Conservation (phyloP, 2,329 filamentous ascomycete species). For the Fusarium lyarnte region DNA sequence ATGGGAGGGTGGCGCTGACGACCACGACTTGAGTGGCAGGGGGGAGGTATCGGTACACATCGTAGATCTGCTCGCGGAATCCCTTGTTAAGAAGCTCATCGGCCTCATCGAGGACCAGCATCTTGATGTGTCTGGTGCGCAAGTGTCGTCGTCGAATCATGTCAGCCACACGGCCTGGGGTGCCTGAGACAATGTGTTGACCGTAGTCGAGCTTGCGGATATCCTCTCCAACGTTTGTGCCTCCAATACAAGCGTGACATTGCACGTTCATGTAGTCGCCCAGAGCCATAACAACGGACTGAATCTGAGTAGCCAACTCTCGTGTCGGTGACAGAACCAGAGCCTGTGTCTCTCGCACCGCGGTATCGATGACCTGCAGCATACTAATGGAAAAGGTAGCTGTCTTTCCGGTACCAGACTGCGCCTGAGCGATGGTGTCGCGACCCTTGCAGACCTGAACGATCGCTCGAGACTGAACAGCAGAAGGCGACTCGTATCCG, state of each 20-base stretch:
- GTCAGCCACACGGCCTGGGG: slow-evolving; percentile 87
- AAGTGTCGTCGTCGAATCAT: slow-evolving; percentile 69
- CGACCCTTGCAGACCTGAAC: slow-evolving; percentile 99
- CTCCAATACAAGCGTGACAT: slow-evolving; percentile 98
- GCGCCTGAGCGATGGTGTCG: slow-evolving; percentile 97
- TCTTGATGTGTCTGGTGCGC: slow-evolving; percentile 71
- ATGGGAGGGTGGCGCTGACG: slow-evolving; percentile 93
- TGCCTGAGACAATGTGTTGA: slow-evolving; percentile 97
- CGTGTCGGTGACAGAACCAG: slow-evolving; percentile 95
- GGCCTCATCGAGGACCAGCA: slow-evolving; percentile 70
- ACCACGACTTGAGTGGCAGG: slow-evolving; percentile 98
- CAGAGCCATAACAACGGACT: slow-evolving; percentile 99
- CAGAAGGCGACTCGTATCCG: slow-evolving; percentile 97
- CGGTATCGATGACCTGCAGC: slow-evolving; percentile 94
- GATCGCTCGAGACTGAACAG: slow-evolving; percentile 96
- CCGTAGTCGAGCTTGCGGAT: slow-evolving; percentile 98
- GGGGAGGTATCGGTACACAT: slow-evolving; percentile 96
- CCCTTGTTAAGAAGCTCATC: slow-evolving; percentile 84
- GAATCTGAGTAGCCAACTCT: slow-evolving; percentile 97
- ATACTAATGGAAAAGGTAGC: slow-evolving; percentile 97
- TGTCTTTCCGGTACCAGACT: slow-evolving; percentile 96
- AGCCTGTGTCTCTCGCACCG: slow-evolving; percentile 91
- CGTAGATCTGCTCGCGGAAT: slow-evolving; percentile 98
- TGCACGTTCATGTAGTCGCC: slow-evolving; percentile 99
- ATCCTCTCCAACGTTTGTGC: slow-evolving; percentile 97